These are phyloP conservation scores for Collybia mongolica DNA, from an alignment of 768 basidiomycete genomes.

Conservation along the genomic window DNA sequence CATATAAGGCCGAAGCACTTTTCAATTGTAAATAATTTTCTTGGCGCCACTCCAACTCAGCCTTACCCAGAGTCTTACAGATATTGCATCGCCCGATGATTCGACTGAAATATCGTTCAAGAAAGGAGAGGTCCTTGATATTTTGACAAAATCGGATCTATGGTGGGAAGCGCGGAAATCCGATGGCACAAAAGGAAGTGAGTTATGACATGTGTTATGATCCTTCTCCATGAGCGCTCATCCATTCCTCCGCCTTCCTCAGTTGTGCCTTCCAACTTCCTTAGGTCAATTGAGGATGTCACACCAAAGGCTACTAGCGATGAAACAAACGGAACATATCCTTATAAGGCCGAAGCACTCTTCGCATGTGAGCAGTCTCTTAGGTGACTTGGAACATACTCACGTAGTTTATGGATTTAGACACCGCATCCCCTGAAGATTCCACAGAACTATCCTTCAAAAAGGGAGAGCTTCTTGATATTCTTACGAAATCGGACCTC, in stretches of 20 bases:
- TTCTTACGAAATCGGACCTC: constrained; percentile 71
- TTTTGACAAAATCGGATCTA: constrained; percentile 71
- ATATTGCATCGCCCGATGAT: constrained; percentile 72
- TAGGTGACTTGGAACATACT: no score
- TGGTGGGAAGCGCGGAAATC: constrained; percentile 79
- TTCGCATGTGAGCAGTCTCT: no score
- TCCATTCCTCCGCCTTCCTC: no score
- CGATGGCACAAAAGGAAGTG: constrained; percentile 65
- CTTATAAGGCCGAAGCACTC: no score
- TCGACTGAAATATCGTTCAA: constrained; percentile 81
- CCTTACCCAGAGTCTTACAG: constrained; percentile 29
- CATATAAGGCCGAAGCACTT: no score
- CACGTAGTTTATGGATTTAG: constrained; percentile 30
- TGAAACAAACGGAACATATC: no score
- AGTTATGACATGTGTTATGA: constrained; percentile 25
- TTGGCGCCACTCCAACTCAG: no score
- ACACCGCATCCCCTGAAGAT: constrained; percentile 72
- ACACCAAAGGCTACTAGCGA: no score
- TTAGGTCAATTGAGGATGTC: no score
- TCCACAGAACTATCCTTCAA: constrained; percentile 81
- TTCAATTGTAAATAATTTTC: no score
- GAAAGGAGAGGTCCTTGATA: constrained; percentile 81
- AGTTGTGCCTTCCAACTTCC: no score
- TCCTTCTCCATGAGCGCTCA: no score
- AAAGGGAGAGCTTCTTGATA: constrained; percentile 81